phyloP scores from a whole-genome alignment of 108 stramenopile genomes.

The Cyclotella choctawhatcheeana region DNA sequence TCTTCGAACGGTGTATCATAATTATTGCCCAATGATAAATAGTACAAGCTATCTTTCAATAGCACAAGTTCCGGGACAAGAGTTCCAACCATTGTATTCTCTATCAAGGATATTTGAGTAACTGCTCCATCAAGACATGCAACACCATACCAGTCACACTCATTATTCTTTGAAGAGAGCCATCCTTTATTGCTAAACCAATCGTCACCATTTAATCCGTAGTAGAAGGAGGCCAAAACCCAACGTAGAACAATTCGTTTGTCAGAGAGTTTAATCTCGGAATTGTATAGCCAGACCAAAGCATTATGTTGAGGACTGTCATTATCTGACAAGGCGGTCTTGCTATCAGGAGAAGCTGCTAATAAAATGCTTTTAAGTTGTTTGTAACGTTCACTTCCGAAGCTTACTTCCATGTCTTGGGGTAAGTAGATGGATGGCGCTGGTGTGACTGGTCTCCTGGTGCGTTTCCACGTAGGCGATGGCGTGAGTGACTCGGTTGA shows the following conservation, averaged over 20 bases:
- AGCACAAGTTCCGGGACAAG: constrained; percentile 36
- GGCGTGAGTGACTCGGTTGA: constrained; percentile 22
- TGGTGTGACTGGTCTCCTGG: constrained; percentile 22
- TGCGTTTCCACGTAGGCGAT: constrained; percentile 3
- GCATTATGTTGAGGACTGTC: constrained; percentile 30
- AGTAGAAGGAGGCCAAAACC: constrained; percentile 55
- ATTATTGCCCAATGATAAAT: constrained; percentile 42
- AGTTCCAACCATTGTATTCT: constrained; percentile 38
- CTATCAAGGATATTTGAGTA: constrained; percentile 23
- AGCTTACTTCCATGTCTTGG: constrained; percentile 21
- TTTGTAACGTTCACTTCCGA: constrained; percentile 17
- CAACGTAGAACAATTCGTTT: constrained; percentile 47
- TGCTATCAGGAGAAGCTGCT: constrained; percentile 30
- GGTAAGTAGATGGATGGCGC: constrained; percentile 10
- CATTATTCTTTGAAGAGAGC: constrained; percentile 41
- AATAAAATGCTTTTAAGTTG: constrained; percentile 14
- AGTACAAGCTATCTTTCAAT: constrained; percentile 20
- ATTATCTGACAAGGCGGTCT: constrained; percentile 16
- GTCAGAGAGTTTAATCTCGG: constrained; percentile 12
- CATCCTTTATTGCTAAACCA: constrained; percentile 54
- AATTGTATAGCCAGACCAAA: constrained; percentile 34
- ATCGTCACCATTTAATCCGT: constrained; percentile 45
- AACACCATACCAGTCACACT: constrained; percentile 65
- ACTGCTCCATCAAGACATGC: constrained; percentile 28
- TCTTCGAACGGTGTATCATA: constrained; percentile 32